Percentiles rank a stretch among this genome's conserved stretches.
Evolutionary conservation across 768 basidiomycete species (phyloP).

Genomic region (Boletellus ananas): DNA sequence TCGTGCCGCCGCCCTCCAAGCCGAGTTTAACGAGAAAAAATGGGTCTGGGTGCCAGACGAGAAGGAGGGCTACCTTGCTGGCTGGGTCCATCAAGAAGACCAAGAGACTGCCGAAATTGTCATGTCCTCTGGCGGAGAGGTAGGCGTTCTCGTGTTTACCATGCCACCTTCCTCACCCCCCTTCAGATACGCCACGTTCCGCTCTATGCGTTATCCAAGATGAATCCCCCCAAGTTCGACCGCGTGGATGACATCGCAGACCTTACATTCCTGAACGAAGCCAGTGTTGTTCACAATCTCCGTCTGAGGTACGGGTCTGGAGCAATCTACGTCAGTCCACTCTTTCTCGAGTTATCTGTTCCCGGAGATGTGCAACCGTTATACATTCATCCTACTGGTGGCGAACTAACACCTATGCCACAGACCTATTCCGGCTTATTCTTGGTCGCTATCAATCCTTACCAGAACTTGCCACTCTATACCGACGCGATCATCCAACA

Average conservation of each 20-base stretch:
- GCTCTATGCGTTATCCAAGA: conserved; percentile 82
- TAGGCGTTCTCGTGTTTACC: conserved; percentile 29
- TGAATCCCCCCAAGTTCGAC: conserved; percentile 99
- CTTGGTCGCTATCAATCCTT: conserved; percentile 97
- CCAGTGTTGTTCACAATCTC: conserved; percentile 97
- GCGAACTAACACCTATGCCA: conserved; percentile 11
- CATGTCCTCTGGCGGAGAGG: conserved; percentile 82
- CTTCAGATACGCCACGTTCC: conserved; percentile 62
- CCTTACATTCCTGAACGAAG: conserved; percentile 96
- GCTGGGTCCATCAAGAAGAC: conserved; percentile 88
- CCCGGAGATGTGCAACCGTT: conserved; percentile 1
- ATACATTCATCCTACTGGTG: neutral
- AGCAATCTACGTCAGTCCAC: conserved; percentile 77
- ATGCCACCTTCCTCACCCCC: conserved; percentile 6
- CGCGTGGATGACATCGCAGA: conserved; percentile 97
- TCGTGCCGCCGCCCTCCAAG: conserved; percentile 82
- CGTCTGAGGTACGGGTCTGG: conserved; percentile 87
- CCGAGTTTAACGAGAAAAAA: conserved; percentile 96
- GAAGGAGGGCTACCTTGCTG: conserved; percentile 88
- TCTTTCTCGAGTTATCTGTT: neutral
- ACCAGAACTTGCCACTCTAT: conserved; percentile 88
- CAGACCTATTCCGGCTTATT: conserved; percentile 96
- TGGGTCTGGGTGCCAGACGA: conserved; percentile 98
- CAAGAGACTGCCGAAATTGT: conserved; percentile 80
- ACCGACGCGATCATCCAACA: conserved; percentile 83